Evolutionary conservation across 2,329 filamentous ascomycete species (phyloP).

Genomic region (Penicillium sp.): DNA sequence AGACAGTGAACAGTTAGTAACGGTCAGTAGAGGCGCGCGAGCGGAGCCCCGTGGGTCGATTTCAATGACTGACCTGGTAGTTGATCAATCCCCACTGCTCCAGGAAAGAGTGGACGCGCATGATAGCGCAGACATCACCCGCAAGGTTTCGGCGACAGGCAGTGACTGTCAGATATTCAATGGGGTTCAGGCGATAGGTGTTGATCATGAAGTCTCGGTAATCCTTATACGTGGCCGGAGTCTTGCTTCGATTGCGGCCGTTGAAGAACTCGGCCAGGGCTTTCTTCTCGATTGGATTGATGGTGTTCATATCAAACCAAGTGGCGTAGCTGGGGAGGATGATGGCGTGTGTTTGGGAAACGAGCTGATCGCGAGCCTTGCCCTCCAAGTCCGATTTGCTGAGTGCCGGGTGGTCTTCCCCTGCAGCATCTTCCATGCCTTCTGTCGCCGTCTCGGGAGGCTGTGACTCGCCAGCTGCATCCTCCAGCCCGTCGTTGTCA

Average conservation of each 20-base stretch:
- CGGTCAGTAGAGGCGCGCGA: constrained; percentile 14
- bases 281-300: constrained; percentile 89
- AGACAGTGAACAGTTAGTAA: constrained; percentile 17
- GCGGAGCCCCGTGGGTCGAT: too few relatives aligned
- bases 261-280: constrained; percentile 98
- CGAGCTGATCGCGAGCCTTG: constrained; percentile 82
- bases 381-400: constrained; percentile 77
- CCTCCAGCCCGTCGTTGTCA: constrained; percentile 42
- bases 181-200: constrained; percentile 90
- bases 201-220: constrained; percentile 99
- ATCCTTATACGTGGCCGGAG: constrained; percentile 93
- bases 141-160: constrained; percentile 91
- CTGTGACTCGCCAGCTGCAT: constrained; percentile 41
- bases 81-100: constrained; percentile 99
- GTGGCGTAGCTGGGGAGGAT: constrained; percentile 96
- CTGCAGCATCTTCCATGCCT: constrained; percentile 30
- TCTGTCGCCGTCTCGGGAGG: constrained; percentile 42
- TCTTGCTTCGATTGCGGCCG: constrained; percentile 95
- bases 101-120: constrained; percentile 95
- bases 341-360: constrained; percentile 90
- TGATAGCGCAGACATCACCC: constrained; percentile 96
- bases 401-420: constrained; percentile 54
- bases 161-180: constrained; percentile 94
- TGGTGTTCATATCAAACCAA: constrained; percentile 96
- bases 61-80: constrained; percentile 66